Percentiles rank a stretch among this genome's conserved stretches.
phyloP scores from a whole-genome alignment of 2,329 filamentous ascomycete species.

The Cladosporium sp. region DNA sequence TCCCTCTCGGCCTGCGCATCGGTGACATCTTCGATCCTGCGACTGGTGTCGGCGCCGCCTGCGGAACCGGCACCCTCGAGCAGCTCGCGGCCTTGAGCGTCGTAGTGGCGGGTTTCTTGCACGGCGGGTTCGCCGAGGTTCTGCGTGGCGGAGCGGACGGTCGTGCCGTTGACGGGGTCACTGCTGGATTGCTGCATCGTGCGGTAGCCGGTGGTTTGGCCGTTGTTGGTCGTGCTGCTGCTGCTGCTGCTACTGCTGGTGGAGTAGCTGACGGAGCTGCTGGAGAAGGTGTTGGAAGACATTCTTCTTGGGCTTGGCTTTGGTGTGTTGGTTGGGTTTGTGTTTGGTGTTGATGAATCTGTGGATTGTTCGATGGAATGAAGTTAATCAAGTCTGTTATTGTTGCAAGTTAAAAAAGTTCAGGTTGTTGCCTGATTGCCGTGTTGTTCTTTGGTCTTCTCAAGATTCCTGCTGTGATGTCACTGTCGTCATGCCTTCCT shows the following conservation, averaged over 20 bases:
- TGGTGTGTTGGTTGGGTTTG: background rate
- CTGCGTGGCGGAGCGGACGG: slow-evolving; percentile 26
- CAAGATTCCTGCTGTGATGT: background rate
- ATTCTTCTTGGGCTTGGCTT: slow-evolving; percentile 2
- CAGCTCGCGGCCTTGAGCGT: slow-evolving; percentile 28
- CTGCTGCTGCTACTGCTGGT: slow-evolving; percentile 21
- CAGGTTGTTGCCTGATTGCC: no score
- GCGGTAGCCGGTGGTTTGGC: slow-evolving; percentile 22
- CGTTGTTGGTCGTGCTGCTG: slow-evolving; percentile 16
- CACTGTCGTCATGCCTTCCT: background rate
- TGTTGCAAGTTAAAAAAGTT: no score
- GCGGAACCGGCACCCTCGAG: slow-evolving; percentile 13
- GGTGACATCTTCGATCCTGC: slow-evolving; percentile 27
- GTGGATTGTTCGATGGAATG: background rate
- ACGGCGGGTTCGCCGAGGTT: slow-evolving; percentile 27
- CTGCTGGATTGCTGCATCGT: slow-evolving; percentile 22
- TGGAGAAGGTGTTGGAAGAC: slow-evolving; percentile 20
- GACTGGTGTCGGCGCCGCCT: background rate
- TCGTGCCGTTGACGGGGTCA: slow-evolving; percentile 24
- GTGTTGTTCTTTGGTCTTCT: no score
- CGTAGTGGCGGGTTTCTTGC: slow-evolving; percentile 27
- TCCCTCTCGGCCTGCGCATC: slow-evolving; percentile 22
- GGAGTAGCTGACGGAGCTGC: slow-evolving; percentile 20
- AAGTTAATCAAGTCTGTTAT: no score
- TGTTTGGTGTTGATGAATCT: background rate